These are phyloP conservation scores for Suillus americanus DNA, from an alignment of 768 basidiomycete genomes.

Conservation along the genomic window DNA sequence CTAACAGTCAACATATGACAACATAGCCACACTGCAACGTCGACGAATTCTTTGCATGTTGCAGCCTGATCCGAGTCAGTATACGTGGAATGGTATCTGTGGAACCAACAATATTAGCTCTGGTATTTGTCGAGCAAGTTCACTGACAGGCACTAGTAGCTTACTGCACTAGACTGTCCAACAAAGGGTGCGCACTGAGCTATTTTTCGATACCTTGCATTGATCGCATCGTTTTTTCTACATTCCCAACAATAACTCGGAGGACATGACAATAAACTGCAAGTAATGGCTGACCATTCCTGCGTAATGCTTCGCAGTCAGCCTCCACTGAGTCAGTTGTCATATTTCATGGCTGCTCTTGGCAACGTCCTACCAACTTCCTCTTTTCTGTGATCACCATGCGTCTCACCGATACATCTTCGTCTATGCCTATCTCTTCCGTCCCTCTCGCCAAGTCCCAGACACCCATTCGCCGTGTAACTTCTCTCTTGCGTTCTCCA, in stretches of 20 bases:
- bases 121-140: neutral
- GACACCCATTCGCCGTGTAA: constrained; percentile 1
- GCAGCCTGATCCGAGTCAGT: too few relatives aligned
- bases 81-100: neutral
- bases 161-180: neutral
- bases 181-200: too few relatives aligned
- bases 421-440: neutral
- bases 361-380: neutral
- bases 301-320: neutral
- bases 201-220: neutral
- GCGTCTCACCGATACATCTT: neutral
- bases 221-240: neutral
- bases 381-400: neutral
- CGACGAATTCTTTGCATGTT: too few relatives aligned
- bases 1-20: too few relatives aligned
- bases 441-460: neutral
- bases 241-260: neutral
- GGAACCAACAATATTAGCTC: neutral
- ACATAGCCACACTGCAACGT: too few relatives aligned
- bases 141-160: too few relatives aligned
- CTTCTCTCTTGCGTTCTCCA: constrained; percentile 20
- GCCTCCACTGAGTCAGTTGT: neutral
- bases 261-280: neutral
- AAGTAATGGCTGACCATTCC: neutral
- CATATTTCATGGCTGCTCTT: neutral